Evolutionary conservation across 1,284 basidiomycete species (phyloP).

Genomic region (Austropuccinia psidii): DNA sequence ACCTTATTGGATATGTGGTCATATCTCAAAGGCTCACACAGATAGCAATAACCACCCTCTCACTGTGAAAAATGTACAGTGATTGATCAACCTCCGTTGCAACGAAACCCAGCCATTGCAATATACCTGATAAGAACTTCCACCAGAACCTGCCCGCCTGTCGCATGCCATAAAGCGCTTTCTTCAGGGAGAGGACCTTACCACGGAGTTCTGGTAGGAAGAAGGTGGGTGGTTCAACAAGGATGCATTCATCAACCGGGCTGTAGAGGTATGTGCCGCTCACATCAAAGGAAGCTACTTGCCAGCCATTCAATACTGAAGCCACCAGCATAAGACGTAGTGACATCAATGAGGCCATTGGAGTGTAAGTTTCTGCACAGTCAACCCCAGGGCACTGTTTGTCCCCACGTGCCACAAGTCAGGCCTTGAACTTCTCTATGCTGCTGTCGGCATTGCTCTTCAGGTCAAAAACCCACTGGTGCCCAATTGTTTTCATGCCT

Average conservation of each 20-base stretch:
- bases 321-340: background rate
- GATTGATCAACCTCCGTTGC: background rate
- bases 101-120: background rate
- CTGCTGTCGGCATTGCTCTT: background rate
- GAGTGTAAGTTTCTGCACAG: background rate
- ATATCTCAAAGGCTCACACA: too few species aligned
- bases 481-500: background rate
- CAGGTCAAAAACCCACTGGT: background rate
- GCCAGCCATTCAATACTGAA: background rate
- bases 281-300: background rate
- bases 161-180: background rate
- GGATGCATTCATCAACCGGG: slow-evolving; percentile 2
- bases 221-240: background rate
- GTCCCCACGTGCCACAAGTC: background rate
- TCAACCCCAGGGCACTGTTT: background rate
- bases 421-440: too few species aligned
- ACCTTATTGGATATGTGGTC: too few species aligned
- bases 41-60: too few species aligned
- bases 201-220: background rate
- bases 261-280: background rate
- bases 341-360: background rate
- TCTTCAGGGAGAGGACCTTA: background rate
- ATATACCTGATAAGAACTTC: background rate
- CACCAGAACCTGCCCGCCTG: background rate
- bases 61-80: too few species aligned